phyloP scores from a whole-genome alignment of 2,329 filamentous ascomycete species.

The Metarhizium rileyi region DNA sequence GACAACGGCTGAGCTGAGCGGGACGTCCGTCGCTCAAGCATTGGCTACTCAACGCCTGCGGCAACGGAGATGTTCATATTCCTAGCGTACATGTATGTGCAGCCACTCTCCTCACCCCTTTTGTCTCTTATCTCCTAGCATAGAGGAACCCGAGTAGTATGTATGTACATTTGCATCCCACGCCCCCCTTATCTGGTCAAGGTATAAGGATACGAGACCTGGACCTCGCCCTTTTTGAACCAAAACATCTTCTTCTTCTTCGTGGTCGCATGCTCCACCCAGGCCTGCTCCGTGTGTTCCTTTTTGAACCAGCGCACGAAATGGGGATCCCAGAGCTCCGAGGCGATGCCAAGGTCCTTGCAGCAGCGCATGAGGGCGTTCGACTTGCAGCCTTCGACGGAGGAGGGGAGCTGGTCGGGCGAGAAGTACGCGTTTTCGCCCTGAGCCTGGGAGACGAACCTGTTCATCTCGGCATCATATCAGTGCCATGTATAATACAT shows the following conservation, averaged over 20 bases:
- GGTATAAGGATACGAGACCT: slow-evolving; percentile 54
- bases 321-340: slow-evolving; percentile 91
- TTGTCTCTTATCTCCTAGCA: too few relatives aligned
- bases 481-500: too few relatives aligned
- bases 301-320: slow-evolving; percentile 80
- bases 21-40: slow-evolving; percentile 3
- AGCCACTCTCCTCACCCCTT: neutral
- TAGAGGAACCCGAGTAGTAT: too few relatives aligned
- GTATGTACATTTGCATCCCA: too few relatives aligned
- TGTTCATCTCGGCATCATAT: slow-evolving; percentile 26
- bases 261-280: slow-evolving; percentile 77
- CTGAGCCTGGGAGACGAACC: slow-evolving; percentile 82
- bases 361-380: slow-evolving; percentile 97
- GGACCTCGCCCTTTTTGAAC: slow-evolving; percentile 68
- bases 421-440: slow-evolving; percentile 93
- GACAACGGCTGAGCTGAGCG: too few relatives aligned
- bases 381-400: slow-evolving; percentile 93
- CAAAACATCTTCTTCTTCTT: slow-evolving; percentile 89
- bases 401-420: slow-evolving; percentile 81
- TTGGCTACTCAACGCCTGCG: neutral
- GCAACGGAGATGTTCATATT: neutral
- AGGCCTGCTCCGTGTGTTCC: slow-evolving; percentile 64
- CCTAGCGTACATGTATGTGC: neutral
- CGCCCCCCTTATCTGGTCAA: slow-evolving; percentile 11
- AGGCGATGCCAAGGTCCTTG: slow-evolving; percentile 91